Base-by-base conservation (phyloP, 331 rosid genomes). In the Quercus lobata region DNA sequence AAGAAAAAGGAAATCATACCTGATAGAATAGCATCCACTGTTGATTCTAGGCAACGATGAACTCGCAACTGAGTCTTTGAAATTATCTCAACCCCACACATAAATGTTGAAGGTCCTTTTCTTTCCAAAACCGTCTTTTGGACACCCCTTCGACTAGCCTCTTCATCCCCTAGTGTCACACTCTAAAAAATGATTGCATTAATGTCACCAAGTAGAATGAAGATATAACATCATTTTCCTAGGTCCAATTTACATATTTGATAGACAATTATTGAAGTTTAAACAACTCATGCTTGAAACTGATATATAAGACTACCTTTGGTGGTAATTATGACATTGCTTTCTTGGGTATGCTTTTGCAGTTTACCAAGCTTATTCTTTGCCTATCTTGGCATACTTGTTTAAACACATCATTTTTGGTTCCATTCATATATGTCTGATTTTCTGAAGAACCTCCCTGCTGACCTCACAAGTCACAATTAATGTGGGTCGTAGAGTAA, bases 141-240 rank as follows among this genome's bases (percentile, higher is more conserved):
- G 79, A 93, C 93, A 44, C 99, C 94, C 84, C 96, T 86, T 58
- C 97, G 86, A 80, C 88, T 93, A 76, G 99, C 99, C 83, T 93
- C 99, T 86, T 95, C 98, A 86, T 95, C 99, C 77, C 99, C 98
- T 4, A 93, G 84, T 55, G 99, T 95, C 80, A 95, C 98, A 6
- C 99, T 93, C 99, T 95, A 76, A 65, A 81, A 84, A 79, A 69
- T 75, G 69, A 86, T 68, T 35, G 78, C 17, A 84, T 58, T 69
- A 71, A 74, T 57, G 79, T 73, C 77, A 82, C 53, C 68, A 71
- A 82, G 27, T 60, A 71, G 65, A 82, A 71, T 77, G 79, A 74
- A 60, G 57, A 22, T 71, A 24, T 62, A 84, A 19, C 52, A 62
- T 24, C 18, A 54, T 72, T 76, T 30, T 57, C 17, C 27, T 61